Evolutionary conservation across 331 rosid species (phyloP).

Genomic region (Quercus phellos): DNA sequence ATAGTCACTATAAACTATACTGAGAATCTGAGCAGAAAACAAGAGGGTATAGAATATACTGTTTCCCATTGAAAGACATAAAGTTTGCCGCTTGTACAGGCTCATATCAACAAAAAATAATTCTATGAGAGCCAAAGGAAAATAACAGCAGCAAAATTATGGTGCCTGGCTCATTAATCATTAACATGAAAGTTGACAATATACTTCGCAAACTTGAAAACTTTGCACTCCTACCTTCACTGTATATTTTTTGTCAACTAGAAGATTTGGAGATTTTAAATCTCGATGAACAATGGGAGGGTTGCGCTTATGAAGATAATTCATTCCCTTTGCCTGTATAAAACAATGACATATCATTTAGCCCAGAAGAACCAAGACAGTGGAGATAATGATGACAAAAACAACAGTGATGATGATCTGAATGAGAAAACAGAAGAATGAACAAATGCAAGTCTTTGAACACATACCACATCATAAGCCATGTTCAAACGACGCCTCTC

Average conservation of each 20-base stretch:
- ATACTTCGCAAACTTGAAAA: background rate
- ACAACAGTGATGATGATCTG: background rate
- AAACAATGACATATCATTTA: conserved; percentile 17
- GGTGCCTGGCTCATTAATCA: background rate
- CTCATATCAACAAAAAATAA: background rate
- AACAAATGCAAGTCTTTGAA: conserved; percentile 6
- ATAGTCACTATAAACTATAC: background rate
- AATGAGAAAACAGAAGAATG: conserved; percentile 6
- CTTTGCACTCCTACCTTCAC: conserved; percentile 63
- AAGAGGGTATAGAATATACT: background rate
- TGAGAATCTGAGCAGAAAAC: background rate
- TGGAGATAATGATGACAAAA: background rate
- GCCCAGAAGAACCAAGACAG: background rate
- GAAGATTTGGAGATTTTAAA: conserved; percentile 94
- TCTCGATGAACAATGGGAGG: conserved; percentile 99
- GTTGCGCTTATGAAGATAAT: conserved; percentile 91
- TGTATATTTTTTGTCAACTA: conserved; percentile 93
- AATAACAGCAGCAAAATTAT: background rate
- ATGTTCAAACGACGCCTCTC: conserved; percentile 83
- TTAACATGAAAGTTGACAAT: background rate
- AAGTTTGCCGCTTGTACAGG: background rate
- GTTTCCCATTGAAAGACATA: background rate
- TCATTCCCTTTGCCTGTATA: conserved; percentile 95
- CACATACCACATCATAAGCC: conserved; percentile 94
- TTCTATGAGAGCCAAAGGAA: background rate